These are phyloP conservation scores for Xylaria sp. DNA, from an alignment of 495 filamentous ascomycete species.

Conservation along the genomic window DNA sequence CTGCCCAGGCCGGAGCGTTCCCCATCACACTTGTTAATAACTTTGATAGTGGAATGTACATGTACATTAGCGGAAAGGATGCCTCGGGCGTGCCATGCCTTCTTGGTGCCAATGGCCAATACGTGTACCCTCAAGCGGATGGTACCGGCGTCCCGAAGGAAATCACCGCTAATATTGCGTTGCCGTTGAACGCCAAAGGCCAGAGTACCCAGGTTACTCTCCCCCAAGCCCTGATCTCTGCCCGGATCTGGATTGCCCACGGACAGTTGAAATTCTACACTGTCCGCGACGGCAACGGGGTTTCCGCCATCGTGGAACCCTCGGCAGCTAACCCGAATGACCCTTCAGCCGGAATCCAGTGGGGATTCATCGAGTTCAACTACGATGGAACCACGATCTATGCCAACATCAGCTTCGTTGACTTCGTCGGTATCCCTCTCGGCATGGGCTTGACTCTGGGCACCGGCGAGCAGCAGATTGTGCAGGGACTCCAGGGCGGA, in stretches of 20 bases:
- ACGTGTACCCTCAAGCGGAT: constrained; percentile 44
- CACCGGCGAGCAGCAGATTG: constrained; percentile 42
- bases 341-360: constrained; percentile 49
- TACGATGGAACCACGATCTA: constrained; percentile 46
- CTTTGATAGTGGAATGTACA: constrained; percentile 46
- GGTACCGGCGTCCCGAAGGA: constrained; percentile 35
- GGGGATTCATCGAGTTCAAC: constrained; percentile 57
- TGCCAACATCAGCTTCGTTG: constrained; percentile 56
- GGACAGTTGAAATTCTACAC: constrained; percentile 53
- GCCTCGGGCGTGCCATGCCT: constrained; percentile 41
- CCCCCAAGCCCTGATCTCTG: constrained; percentile 48
- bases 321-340: constrained; percentile 51
- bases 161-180: constrained; percentile 40
- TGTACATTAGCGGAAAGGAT: constrained; percentile 50
- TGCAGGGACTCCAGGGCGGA: constrained; percentile 42
- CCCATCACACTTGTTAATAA: constrained; percentile 49
- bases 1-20: constrained; percentile 12
- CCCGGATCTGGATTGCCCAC: constrained; percentile 51
- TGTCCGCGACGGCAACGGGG: constrained; percentile 38
- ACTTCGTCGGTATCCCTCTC: constrained; percentile 55
- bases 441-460: constrained; percentile 46
- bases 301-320: constrained; percentile 47
- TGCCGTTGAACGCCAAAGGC: constrained; percentile 41
- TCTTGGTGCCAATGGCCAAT: constrained; percentile 45
- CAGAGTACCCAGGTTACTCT: constrained; percentile 48